These are phyloP conservation scores for Podospora pseudoanserina DNA, from an alignment of 495 filamentous ascomycete genomes.

Conservation along the genomic window DNA sequence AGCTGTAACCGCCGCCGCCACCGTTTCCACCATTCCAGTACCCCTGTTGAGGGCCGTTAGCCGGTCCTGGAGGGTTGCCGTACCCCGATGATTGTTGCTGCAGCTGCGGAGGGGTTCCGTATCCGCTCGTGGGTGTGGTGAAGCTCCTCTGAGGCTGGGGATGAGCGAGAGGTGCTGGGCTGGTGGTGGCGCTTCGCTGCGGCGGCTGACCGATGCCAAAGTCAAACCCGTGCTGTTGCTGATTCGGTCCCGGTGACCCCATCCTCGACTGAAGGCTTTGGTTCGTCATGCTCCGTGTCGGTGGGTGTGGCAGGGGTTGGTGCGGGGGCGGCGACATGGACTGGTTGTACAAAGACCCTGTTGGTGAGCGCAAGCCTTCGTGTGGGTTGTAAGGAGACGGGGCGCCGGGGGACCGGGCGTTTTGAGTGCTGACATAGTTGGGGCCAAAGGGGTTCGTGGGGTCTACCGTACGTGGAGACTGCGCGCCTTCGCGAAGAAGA, in stretches of 20 bases:
- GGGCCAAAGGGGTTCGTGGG: not conserved
- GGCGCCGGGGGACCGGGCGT: not conserved
- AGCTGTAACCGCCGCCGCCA: not conserved
- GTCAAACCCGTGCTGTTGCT: constrained; percentile 20
- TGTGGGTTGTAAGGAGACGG: constrained; percentile 11
- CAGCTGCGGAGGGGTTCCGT: constrained; percentile 13
- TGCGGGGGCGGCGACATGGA: constrained; percentile 24
- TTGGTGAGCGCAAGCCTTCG: constrained; percentile 3
- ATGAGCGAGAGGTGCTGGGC: constrained; percentile 23
- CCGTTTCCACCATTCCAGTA: not conserved
- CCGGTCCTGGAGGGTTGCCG: not conserved
- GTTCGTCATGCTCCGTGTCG: constrained; percentile 34
- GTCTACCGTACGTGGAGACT: not conserved
- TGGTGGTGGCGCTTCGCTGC: constrained; percentile 24
- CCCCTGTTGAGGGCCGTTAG: not conserved
- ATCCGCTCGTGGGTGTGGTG: constrained; percentile 19
- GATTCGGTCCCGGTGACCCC: constrained; percentile 30
- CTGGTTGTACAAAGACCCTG: constrained; percentile 4
- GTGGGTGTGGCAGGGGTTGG: constrained; percentile 21
- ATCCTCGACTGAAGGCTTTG: constrained; percentile 22
- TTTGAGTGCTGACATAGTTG: constrained; percentile 1
- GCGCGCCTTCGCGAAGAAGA: constrained; percentile 10
- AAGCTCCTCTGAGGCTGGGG: constrained; percentile 35
- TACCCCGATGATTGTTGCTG: not conserved
- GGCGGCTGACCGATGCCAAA: constrained; percentile 18